Evolutionary conservation across 1,284 basidiomycete genomes (phyloP).

Genomic region (Ustilago shanxiensis): DNA sequence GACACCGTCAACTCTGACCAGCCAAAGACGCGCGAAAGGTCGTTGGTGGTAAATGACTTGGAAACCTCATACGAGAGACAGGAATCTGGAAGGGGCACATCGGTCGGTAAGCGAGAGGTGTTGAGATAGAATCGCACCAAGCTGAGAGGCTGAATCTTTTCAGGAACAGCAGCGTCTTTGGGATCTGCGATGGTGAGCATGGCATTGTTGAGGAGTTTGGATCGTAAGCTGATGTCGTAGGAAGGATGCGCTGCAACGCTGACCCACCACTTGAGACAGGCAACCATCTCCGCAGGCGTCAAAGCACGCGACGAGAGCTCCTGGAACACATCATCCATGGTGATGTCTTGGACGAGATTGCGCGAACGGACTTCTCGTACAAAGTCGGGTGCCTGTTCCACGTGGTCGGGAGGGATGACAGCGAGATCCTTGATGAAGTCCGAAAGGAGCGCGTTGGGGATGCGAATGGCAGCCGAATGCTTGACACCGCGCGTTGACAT

Average conservation of each 20-base stretch:
- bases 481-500: slow-evolving; percentile 85
- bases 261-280: slow-evolving; percentile 92
- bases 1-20: slow-evolving; percentile 85
- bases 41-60: slow-evolving; percentile 73
- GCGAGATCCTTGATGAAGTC: slow-evolving; percentile 86
- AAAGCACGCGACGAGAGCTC: slow-evolving; percentile 84
- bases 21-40: slow-evolving; percentile 72
- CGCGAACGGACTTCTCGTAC: slow-evolving; percentile 78
- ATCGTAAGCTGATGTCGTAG: slow-evolving; percentile 63
- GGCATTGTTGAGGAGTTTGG: slow-evolving; percentile 64
- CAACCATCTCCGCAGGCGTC: slow-evolving; percentile 80
- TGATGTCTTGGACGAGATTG: slow-evolving; percentile 83
- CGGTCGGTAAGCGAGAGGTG: slow-evolving; percentile 79
- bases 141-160: slow-evolving; percentile 73
- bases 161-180: slow-evolving; percentile 23
- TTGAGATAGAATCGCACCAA: slow-evolving; percentile 82
- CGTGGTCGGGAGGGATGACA: slow-evolving; percentile 78
- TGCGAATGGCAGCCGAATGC: slow-evolving; percentile 79
- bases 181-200: slow-evolving; percentile 52
- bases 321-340: slow-evolving; percentile 85
- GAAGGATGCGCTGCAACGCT: slow-evolving; percentile 73
- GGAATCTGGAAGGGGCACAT: slow-evolving; percentile 83
- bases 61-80: slow-evolving; percentile 81
- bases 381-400: slow-evolving; percentile 78
- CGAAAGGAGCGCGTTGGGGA: slow-evolving; percentile 81